Evolutionary conservation across 192 early-diverging fungal species (phyloP).

Genomic region (Coemansia sp.): DNA sequence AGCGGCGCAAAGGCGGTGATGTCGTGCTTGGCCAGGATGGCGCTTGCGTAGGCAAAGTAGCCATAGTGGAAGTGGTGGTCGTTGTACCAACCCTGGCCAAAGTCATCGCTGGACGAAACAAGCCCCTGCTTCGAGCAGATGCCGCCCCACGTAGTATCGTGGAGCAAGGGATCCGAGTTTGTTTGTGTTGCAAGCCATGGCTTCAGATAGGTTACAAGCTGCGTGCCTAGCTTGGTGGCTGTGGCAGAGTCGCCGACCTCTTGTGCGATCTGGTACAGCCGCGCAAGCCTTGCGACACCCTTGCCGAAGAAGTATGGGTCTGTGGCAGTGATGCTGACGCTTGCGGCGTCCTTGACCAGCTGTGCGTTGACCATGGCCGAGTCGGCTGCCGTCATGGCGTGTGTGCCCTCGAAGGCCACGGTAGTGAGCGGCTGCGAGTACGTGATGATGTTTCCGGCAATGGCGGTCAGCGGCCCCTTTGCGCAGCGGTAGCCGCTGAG

Average conservation of each 20-base stretch:
- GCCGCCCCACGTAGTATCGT: conserved; percentile 58
- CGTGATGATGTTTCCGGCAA: conserved; percentile 53
- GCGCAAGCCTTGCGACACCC: conserved; percentile 52
- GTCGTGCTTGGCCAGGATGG: conserved; percentile 56
- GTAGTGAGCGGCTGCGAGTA: conserved; percentile 45
- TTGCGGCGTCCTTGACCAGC: conserved; percentile 37
- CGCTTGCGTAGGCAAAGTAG: conserved; percentile 60
- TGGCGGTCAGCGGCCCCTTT: conserved; percentile 58
- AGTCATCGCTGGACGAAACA: conserved; percentile 39
- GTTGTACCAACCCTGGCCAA: conserved; percentile 62
- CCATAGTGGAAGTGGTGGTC: conserved; percentile 68
- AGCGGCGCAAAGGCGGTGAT: conserved; percentile 28
- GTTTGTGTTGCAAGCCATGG: conserved; percentile 40
- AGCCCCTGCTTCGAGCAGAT: conserved; percentile 44
- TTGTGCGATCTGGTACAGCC: conserved; percentile 56
- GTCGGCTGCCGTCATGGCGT: conserved; percentile 30
- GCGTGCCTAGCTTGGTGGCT: conserved; percentile 5
- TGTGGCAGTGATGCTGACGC: conserved; percentile 27
- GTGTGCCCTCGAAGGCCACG: conserved; percentile 32
- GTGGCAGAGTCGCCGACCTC: conserved; percentile 41
- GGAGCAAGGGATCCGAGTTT: conserved; percentile 51
- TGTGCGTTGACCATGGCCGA: conserved; percentile 29
- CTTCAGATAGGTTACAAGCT: conserved; percentile 18
- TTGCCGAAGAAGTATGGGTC: conserved; percentile 63
- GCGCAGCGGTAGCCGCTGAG: conserved; percentile 50